These are phyloP conservation scores for Cyclanthera cordifolia DNA, from an alignment of 306 rosid genomes.

Conservation along the genomic window DNA sequence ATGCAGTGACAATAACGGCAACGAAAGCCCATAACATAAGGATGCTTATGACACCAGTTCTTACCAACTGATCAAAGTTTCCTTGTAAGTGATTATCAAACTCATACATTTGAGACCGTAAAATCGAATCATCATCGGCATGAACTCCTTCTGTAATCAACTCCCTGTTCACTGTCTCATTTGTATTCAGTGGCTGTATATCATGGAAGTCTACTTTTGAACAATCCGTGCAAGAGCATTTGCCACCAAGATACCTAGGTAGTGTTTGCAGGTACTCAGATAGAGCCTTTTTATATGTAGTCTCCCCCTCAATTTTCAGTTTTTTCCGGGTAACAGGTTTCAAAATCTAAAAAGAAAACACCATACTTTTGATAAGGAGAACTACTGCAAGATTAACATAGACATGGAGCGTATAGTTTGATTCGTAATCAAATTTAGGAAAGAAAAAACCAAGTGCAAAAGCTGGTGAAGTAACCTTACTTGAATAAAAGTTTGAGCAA, in stretches of 20 bases:
- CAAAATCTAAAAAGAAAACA: slow-evolving; percentile 42
- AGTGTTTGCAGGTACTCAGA: slow-evolving; percentile 36
- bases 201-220: slow-evolving; percentile 26
- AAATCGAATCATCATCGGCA: slow-evolving; percentile 19
- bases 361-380: background rate
- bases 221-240: slow-evolving; percentile 60
- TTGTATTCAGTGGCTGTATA: slow-evolving; percentile 21
- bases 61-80: slow-evolving; percentile 39
- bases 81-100: slow-evolving; percentile 19
- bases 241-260: slow-evolving; percentile 70
- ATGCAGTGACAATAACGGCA: slow-evolving; percentile 47
- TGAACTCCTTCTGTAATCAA: slow-evolving; percentile 13
- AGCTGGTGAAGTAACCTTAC: slow-evolving; percentile 29
- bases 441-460: background rate
- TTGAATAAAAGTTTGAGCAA: slow-evolving; percentile 75
- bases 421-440: background rate
- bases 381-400: background rate
- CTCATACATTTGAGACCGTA: slow-evolving; percentile 26
- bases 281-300: slow-evolving; percentile 41
- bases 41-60: slow-evolving; percentile 53
- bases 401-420: background rate
- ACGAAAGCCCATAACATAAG: slow-evolving; percentile 52
- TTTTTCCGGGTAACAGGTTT: slow-evolving; percentile 63
- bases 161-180: slow-evolving; percentile 25
- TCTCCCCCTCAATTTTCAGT: slow-evolving; percentile 60